phyloP scores from a whole-genome alignment of 306 rosid species.

The Glycine soja region DNA sequence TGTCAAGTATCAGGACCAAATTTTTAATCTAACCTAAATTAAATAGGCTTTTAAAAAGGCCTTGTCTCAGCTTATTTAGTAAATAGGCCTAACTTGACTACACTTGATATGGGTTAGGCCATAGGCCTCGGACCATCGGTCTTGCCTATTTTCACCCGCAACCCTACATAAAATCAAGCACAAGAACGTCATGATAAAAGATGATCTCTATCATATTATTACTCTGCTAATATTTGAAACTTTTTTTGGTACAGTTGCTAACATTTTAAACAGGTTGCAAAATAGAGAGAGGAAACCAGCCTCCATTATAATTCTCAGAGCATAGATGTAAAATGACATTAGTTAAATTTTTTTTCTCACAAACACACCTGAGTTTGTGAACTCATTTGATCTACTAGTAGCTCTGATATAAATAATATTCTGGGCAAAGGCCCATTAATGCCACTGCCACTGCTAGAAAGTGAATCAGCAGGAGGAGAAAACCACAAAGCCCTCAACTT shows the following conservation, averaged over 20 bases:
- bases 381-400: constrained; percentile 89
- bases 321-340: constrained; percentile 28
- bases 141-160: background rate
- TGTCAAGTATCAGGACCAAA: background rate
- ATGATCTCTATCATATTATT: background rate
- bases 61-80: background rate
- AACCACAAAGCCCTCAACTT: constrained; percentile 94
- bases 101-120: background rate
- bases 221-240: background rate
- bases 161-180: background rate
- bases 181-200: background rate
- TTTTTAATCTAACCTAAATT: background rate
- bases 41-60: background rate
- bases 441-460: constrained; percentile 55
- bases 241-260: background rate
- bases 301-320: constrained; percentile 1
- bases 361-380: constrained; percentile 76
- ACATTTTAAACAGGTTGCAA: constrained; percentile 26
- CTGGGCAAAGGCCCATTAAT: constrained; percentile 85
- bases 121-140: background rate
- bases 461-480: constrained; percentile 74
- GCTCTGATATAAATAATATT: constrained; percentile 89
- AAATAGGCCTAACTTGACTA: background rate
- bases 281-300: background rate
- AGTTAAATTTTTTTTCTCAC: background rate